Evolutionary conservation across 225 moss, liverwort and hornwort species (phyloP).

Genomic region (Antitrichia curtipendula): DNA sequence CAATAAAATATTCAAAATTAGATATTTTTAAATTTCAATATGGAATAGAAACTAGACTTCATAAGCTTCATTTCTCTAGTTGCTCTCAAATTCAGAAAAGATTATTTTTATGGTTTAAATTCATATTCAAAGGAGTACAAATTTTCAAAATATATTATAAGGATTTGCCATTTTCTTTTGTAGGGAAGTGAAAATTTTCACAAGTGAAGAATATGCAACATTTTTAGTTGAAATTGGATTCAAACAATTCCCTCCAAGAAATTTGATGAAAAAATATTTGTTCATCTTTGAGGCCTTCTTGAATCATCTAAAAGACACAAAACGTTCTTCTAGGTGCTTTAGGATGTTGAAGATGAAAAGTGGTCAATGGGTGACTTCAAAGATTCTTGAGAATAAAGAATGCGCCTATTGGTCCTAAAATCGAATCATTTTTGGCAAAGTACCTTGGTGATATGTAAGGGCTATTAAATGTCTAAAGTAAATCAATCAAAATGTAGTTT

Average conservation of each 20-base stretch:
- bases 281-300: background rate
- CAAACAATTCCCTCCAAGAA: background rate
- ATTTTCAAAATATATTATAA: accelerated
- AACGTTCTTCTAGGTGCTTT: accelerated
- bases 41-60: background rate
- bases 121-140: accelerated
- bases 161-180: background rate
- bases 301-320: background rate
- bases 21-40: background rate
- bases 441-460: background rate
- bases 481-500: background rate
- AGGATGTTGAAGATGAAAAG: background rate
- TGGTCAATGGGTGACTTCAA: background rate
- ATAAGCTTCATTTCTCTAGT: background rate
- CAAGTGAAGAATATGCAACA: background rate
- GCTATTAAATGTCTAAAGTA: background rate
- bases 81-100: background rate
- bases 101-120: background rate
- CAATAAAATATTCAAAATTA: background rate
- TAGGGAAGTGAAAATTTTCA: background rate
- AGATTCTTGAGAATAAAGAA: background rate
- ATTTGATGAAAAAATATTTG: background rate
- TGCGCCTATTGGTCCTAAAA: background rate
- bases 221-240: background rate
- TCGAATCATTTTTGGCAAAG: background rate